phyloP scores from a whole-genome alignment of 768 basidiomycete species.

The Lentinula boryana region DNA sequence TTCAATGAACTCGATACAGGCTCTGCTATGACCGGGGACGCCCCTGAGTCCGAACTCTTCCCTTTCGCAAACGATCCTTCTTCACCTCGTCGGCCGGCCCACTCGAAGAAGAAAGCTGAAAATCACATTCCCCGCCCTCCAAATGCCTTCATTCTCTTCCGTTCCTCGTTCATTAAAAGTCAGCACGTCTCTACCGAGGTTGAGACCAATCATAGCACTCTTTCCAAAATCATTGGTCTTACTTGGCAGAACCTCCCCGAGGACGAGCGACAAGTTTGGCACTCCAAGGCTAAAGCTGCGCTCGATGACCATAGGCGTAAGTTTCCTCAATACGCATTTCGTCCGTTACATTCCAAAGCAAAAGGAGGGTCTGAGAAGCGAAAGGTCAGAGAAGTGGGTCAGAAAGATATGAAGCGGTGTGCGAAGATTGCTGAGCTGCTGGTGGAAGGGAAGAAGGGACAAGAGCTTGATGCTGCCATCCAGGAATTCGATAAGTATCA shows the following conservation, averaged over 20 bases:
- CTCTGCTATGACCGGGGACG: slow-evolving; percentile 21
- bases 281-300: slow-evolving; percentile 65
- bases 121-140: slow-evolving; percentile 80
- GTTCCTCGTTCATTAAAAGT: slow-evolving; percentile 74
- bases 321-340: slow-evolving; percentile 73
- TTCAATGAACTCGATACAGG: slow-evolving; percentile 44
- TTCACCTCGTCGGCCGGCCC: slow-evolving; percentile 40
- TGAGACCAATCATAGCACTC: slow-evolving; percentile 77
- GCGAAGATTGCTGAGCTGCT: slow-evolving; percentile 63
- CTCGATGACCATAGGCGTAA: slow-evolving; percentile 69
- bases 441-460: slow-evolving; percentile 49
- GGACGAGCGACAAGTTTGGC: slow-evolving; percentile 75
- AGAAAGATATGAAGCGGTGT: slow-evolving; percentile 58
- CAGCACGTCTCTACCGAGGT: slow-evolving; percentile 73
- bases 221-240: slow-evolving; percentile 80
- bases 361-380: slow-evolving; percentile 42
- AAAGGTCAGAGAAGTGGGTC: slow-evolving; percentile 56
- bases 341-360: slow-evolving; percentile 47
- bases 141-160: slow-evolving; percentile 85
- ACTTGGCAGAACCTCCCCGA: slow-evolving; percentile 77
- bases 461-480: slow-evolving; percentile 47
- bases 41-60: slow-evolving; percentile 48
- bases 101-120: slow-evolving; percentile 65
- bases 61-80: slow-evolving; percentile 36
- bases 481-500: slow-evolving; percentile 50